A percentile compares a stretch with the other conserved stretches of the same genome.
Evolutionary conservation across 225 moss, liverwort and hornwort species (phyloP).

Genomic region (Polytrichum formosum): DNA sequence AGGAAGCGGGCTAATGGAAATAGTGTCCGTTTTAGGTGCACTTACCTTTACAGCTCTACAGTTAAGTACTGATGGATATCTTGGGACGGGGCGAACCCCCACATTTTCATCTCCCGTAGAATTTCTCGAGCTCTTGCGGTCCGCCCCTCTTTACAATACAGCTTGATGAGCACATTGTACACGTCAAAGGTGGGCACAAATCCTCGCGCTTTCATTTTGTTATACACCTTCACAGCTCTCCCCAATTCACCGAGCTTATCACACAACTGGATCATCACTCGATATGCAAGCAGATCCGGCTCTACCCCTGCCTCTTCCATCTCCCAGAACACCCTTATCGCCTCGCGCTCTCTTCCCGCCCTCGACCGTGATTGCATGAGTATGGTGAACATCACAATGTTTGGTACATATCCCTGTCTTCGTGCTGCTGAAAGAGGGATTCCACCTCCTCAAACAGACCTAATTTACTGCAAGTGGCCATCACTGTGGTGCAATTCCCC

Average conservation of each 20-base stretch:
- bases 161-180: slow-evolving; percentile 58
- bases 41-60: no score
- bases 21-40: no score
- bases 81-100: slow-evolving; percentile 46
- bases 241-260: slow-evolving; percentile 58
- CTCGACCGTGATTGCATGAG: slow-evolving; percentile 57
- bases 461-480: slow-evolving; percentile 64
- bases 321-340: slow-evolving; percentile 53
- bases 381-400: slow-evolving; percentile 61
- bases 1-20: no score
- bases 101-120: slow-evolving; percentile 62
- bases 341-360: slow-evolving; percentile 55
- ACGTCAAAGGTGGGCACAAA: slow-evolving; percentile 63
- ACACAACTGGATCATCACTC: slow-evolving; percentile 59
- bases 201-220: slow-evolving; percentile 49
- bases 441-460: slow-evolving; percentile 51
- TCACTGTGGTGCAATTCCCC: slow-evolving; percentile 55
- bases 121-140: slow-evolving; percentile 48
- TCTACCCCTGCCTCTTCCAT: slow-evolving; percentile 56
- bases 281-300: slow-evolving; percentile 60
- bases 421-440: slow-evolving; percentile 34
- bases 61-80: slow-evolving; percentile 36
- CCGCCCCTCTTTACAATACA: slow-evolving; percentile 51
- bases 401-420: slow-evolving; percentile 38
- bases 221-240: slow-evolving; percentile 46